Conservation (phyloP, 352 stramenopile genomes). For the Phytophthora nicotianae region DNA sequence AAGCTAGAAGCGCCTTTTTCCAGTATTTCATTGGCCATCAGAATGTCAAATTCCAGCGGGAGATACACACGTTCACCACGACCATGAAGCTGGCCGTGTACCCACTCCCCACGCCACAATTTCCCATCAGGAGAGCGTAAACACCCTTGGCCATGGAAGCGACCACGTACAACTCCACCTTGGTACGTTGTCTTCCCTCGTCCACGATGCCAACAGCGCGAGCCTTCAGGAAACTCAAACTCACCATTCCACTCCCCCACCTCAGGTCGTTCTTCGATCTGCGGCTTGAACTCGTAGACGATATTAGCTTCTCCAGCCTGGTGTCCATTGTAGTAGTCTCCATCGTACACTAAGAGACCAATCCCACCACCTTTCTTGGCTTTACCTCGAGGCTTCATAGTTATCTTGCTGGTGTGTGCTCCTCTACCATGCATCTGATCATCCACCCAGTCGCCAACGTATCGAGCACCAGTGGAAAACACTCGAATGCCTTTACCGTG, state of each 20-base stretch:
- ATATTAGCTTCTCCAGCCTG: slow-evolving; percentile 56
- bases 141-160: slow-evolving; percentile 66
- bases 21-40: slow-evolving; percentile 42
- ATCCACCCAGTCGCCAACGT: slow-evolving; percentile 60
- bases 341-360: slow-evolving; percentile 47
- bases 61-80: slow-evolving; percentile 56
- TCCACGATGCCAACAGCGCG: slow-evolving; percentile 62
- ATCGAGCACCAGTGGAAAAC: slow-evolving; percentile 59
- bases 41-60: slow-evolving; percentile 45
- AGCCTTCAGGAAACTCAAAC: slow-evolving; percentile 73
- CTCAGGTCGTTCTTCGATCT: slow-evolving; percentile 7
- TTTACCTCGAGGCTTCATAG: slow-evolving; percentile 13
- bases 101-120: slow-evolving; percentile 58
- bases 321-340: slow-evolving; percentile 47
- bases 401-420: slow-evolving; percentile 33
- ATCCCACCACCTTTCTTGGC: slow-evolving; percentile 5
- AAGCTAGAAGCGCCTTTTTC: slow-evolving; percentile 18
- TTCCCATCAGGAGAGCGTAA: slow-evolving; percentile 64
- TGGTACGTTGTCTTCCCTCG: slow-evolving; percentile 60
- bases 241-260: slow-evolving; percentile 47
- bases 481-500: slow-evolving; percentile 55
- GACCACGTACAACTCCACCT: slow-evolving; percentile 54
- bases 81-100: slow-evolving; percentile 54
- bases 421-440: slow-evolving; percentile 69
- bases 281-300: slow-evolving; percentile 43